Evolutionary conservation across 2,329 filamentous ascomycete species (phyloP).

Genomic region (Clarireedia hainanense): DNA sequence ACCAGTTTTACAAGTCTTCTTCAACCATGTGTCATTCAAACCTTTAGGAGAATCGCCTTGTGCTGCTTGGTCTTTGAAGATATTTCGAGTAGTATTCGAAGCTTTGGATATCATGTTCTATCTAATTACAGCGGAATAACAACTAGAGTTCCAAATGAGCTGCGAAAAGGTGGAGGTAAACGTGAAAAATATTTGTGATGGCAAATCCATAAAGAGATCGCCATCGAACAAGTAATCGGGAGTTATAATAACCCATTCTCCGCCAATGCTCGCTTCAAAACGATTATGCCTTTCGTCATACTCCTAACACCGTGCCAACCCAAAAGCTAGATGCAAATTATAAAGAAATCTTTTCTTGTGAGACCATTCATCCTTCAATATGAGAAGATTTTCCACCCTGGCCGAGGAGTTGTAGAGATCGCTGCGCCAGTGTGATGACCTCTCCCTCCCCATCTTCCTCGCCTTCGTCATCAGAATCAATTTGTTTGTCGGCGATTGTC

Average conservation of each 20-base stretch:
- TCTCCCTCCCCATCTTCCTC: constrained; percentile 89
- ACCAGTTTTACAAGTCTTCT: neutral
- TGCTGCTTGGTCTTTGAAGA: neutral
- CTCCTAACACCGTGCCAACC: constrained; percentile 31
- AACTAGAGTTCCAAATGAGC: constrained; percentile 21
- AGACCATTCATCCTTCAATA: constrained; percentile 59
- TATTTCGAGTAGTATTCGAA: constrained; percentile 2
- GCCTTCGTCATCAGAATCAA: constrained; percentile 79
- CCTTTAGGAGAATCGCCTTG: neutral
- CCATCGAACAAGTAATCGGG: constrained; percentile 15
- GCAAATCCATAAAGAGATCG: constrained; percentile 11
- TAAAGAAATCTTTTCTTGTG: constrained; percentile 25
- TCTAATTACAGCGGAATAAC: constrained; percentile 31
- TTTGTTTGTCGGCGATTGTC: constrained; percentile 78
- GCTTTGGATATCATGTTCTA: constrained; percentile 29
- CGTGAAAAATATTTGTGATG: constrained; percentile 20
- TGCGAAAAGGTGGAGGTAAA: constrained; percentile 24
- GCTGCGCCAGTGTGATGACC: constrained; percentile 82
- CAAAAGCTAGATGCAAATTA: constrained; percentile 28
- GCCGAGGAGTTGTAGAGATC: constrained; percentile 80
- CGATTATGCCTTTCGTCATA: constrained; percentile 23
- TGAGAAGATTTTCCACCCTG: constrained; percentile 69
- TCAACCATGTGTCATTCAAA: no score
- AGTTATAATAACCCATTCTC: constrained; percentile 20
- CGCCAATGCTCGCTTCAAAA: constrained; percentile 30